Percentiles rank a stretch among this genome's conserved stretches.
These are phyloP conservation scores for Fusarium anguioides DNA, from an alignment of 2,329 filamentous ascomycete species.

Conservation along the genomic window DNA sequence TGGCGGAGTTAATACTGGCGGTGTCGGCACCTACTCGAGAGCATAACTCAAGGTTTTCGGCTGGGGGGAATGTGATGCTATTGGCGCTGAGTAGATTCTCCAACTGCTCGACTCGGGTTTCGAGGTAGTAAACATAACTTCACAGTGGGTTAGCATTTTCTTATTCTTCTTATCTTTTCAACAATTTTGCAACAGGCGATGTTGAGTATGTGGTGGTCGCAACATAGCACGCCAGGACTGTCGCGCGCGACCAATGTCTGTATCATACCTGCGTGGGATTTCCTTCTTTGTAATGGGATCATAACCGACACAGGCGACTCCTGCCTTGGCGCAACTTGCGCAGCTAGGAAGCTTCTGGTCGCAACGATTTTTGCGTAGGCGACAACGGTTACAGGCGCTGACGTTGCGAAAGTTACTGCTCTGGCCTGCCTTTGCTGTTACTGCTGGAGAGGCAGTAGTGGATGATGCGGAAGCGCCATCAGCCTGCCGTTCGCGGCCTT, in stretches of 20 bases:
- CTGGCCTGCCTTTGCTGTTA: slow-evolving; percentile 61
- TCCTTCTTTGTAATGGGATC: slow-evolving; percentile 97
- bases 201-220: not conserved
- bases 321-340: slow-evolving; percentile 91
- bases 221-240: not conserved
- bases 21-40: slow-evolving; percentile 60
- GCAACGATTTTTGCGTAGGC: slow-evolving; percentile 92
- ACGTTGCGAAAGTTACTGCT: slow-evolving; percentile 84
- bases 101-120: slow-evolving; percentile 85
- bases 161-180: not conserved
- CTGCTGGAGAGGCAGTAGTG: slow-evolving; percentile 41
- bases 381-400: slow-evolving; percentile 92
- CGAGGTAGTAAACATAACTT: slow-evolving; percentile 94
- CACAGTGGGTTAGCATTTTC: slow-evolving; percentile 35
- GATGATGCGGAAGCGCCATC: slow-evolving; percentile 50
- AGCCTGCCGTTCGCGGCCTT: slow-evolving; percentile 38
- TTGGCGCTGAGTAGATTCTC: slow-evolving; percentile 79
- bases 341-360: slow-evolving; percentile 94
- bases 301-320: slow-evolving; percentile 91
- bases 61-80: slow-evolving; percentile 76
- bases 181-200: not conserved
- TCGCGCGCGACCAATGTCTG: slow-evolving; percentile 19
- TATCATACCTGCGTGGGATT: slow-evolving; percentile 86
- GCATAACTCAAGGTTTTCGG: slow-evolving; percentile 74
- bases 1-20: slow-evolving; percentile 46